These are phyloP conservation scores for Mollisia scopiformis DNA, from an alignment of 2,329 filamentous ascomycete species.

Conservation along the genomic window DNA sequence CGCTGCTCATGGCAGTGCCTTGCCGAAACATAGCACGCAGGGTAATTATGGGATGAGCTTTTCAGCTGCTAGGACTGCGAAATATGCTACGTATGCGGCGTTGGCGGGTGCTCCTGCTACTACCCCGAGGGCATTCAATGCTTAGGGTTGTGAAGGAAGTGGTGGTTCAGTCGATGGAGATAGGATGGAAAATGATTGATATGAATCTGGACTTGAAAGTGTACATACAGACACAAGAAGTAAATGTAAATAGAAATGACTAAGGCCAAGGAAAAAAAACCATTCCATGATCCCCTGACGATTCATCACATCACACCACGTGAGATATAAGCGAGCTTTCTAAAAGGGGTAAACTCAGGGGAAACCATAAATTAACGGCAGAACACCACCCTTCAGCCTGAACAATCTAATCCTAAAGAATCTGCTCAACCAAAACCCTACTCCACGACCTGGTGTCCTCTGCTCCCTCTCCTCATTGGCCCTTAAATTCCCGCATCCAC, in stretches of 20 bases:
- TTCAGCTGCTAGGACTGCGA: slow-evolving; percentile 8
- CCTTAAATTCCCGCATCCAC: slow-evolving; percentile 8
- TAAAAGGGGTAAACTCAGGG: background rate
- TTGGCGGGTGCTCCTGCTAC: background rate
- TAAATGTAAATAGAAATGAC: background rate
- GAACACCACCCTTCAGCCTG: background rate
- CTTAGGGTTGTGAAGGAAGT: background rate
- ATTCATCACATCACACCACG: no score
- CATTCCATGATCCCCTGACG: background rate
- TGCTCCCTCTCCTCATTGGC: no score
- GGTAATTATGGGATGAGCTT: slow-evolving; percentile 17
- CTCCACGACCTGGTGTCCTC: no score
- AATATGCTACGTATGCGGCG: slow-evolving; percentile 17
- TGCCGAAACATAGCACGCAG: slow-evolving; percentile 16
- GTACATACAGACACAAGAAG: background rate
- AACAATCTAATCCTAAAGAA: background rate
- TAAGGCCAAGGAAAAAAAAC: background rate
- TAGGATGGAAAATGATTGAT: background rate
- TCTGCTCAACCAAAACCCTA: background rate
- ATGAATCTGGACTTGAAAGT: background rate
- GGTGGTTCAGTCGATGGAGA: background rate
- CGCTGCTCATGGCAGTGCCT: slow-evolving; percentile 8
- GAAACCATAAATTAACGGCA: background rate
- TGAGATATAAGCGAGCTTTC: background rate
- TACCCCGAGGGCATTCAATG: background rate